Base-by-base conservation (phyloP, 192 early-diverging fungal genomes). In the Linnemannia hyalina region DNA sequence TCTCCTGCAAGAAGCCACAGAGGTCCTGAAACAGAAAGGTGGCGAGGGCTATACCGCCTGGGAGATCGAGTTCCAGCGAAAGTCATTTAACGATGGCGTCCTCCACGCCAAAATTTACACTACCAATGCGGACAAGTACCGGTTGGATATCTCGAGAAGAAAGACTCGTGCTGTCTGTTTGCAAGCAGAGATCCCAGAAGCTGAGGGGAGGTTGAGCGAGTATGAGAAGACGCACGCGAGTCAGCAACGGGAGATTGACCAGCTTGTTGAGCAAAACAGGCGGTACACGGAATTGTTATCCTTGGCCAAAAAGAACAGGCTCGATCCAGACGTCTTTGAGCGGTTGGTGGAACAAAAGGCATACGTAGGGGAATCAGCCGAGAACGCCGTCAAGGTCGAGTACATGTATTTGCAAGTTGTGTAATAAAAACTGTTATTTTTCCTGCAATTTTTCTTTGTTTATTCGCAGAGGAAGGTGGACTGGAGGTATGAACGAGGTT, bases 71-170 rank as follows among this genome's bases (percentile, higher is more conserved):
- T 76, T 65, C 36, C 26, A 23, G 60, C 52, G 60, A 36, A 41
- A 60, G 41, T 36, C 60, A 8, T 65, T n/a, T 42, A 47, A 44
- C 4, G 38, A 76, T 23, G 54, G 74, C 4, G 57, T 68, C 22
- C 40, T 76, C 20, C 54, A 68, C 40, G 60, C 40, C 38, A 76
- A 76, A 41, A 36, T 65, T 22, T 76, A 76, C 60, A 55, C 49
- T 16, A 40, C 20, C 22, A 76, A 36, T 47, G 10, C 57, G 26
- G 40, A 76, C 32, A 75, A 57, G 54, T 36, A 75, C 55, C 74
- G 60, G 20, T 6, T 26, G 29, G 8, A 22, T 6, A 63, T 63
- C 60, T 63, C 60, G 6, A 26, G 5, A 63, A 6, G 29, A 29
- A 63, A 63, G 60, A 63, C 60, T 22, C 8, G 60, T 26, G 60